Conservation (phyloP, 1,284 basidiomycete species). For the Volvariella volvacea region DNA sequence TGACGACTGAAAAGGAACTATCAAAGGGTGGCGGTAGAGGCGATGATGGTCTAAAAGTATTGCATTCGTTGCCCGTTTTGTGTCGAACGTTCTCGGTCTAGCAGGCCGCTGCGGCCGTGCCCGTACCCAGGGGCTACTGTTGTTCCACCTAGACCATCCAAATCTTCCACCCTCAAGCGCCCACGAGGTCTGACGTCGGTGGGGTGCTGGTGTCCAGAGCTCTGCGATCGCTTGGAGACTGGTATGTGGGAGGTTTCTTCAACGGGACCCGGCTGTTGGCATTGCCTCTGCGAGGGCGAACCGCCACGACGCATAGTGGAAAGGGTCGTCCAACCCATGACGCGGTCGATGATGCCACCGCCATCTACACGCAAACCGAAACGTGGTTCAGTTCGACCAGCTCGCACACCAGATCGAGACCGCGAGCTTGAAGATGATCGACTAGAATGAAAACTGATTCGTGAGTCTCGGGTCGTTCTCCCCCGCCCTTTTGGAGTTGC, state of each 20-base stretch:
- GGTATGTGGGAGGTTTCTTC: too few species aligned
- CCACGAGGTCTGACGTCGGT: conserved; percentile 29
- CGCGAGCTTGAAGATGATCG: conserved; percentile 20
- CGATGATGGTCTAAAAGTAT: too few species aligned
- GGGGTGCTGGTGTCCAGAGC: conserved; percentile 12
- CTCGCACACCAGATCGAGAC: conserved; percentile 22
- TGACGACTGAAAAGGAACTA: too few species aligned
- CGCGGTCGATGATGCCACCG: conserved; percentile 15
- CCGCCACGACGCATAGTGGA: too few species aligned
- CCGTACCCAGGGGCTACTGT: conserved; percentile 46
- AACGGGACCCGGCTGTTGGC: conserved; percentile 12
- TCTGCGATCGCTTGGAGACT: too few species aligned
- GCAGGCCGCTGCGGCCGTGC: conserved; percentile 48
- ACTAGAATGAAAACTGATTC: conserved; percentile 22
- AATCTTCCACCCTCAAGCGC: conserved; percentile 38
- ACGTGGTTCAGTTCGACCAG: conserved; percentile 17
- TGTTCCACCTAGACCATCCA: conserved; percentile 32
- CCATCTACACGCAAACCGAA: conserved; percentile 16
- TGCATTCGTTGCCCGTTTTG: background rate
- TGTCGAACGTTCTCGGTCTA: conserved; percentile 36
- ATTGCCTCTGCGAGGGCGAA: conserved; percentile 5
- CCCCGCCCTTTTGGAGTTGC: conserved; percentile 45
- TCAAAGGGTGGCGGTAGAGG: too few species aligned
- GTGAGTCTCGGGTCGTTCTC: conserved; percentile 29
- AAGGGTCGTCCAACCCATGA: too few species aligned